Evolutionary conservation across 257 asterid species (phyloP).

Genomic region (Linaria vulgaris): DNA sequence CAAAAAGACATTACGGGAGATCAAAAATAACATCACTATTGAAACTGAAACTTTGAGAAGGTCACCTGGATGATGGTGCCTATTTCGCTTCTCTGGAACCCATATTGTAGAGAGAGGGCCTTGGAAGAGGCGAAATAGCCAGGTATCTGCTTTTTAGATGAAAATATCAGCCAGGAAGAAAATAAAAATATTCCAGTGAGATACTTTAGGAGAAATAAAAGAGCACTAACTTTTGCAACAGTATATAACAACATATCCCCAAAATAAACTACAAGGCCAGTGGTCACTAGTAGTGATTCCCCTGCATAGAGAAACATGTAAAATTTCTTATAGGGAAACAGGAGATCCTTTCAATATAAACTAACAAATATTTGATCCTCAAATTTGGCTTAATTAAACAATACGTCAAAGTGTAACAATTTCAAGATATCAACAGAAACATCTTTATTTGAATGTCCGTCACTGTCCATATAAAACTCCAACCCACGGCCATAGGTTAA

Average conservation of each 20-base stretch:
- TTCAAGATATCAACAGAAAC: background rate
- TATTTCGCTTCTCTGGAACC: slow-evolving; percentile 69
- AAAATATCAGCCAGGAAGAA: slow-evolving; percentile 33
- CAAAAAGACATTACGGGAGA: background rate
- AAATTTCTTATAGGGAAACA: slow-evolving; percentile 24
- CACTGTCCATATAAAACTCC: slow-evolving; percentile 16
- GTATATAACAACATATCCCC: slow-evolving; percentile 82
- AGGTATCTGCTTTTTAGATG: slow-evolving; percentile 47
- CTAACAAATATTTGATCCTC: background rate
- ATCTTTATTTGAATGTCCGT: background rate
- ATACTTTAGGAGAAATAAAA: slow-evolving; percentile 29
- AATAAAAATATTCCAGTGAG: slow-evolving; percentile 6
- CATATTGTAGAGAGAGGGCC: slow-evolving; percentile 35
- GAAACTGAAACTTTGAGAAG: slow-evolving; percentile 22
- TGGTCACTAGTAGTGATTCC: slow-evolving; percentile 82
- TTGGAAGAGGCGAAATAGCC: slow-evolving; percentile 37
- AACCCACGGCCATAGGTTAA: slow-evolving; percentile 10
- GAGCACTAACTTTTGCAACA: slow-evolving; percentile 56
- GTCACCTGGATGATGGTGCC: slow-evolving; percentile 84
- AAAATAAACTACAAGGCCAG: slow-evolving; percentile 79
- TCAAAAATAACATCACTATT: slow-evolving; percentile 21
- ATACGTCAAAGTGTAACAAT: slow-evolving; percentile 5
- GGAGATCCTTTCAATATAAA: too few species aligned
- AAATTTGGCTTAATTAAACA: slow-evolving; percentile 14
- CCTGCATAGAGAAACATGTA: slow-evolving; percentile 58